Evolutionary conservation across 129 eudicot species (phyloP).

Genomic region (Chrysanthemum seticuspe): DNA sequence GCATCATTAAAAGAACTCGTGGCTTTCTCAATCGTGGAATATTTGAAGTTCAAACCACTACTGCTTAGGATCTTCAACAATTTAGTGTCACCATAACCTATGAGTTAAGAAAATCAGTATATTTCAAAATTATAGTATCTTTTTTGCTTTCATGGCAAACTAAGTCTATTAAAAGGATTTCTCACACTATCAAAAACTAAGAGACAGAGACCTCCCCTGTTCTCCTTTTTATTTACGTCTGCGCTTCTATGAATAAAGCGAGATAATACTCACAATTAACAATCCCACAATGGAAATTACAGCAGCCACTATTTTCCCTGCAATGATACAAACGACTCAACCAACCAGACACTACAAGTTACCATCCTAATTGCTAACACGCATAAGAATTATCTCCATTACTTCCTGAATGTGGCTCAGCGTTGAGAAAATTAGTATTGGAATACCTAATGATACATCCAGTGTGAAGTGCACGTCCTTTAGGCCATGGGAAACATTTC

Average conservation of each 20-base stretch:
- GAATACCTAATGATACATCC: slow-evolving; percentile 74
- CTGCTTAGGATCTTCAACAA: slow-evolving; percentile 48
- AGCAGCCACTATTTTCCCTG: slow-evolving; percentile 43
- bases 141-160: no score
- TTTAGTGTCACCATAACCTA: slow-evolving; percentile 47
- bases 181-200: not conserved
- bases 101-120: not conserved
- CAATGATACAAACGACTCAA: slow-evolving; percentile 8
- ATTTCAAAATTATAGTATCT: not conserved
- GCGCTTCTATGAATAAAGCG: slow-evolving; percentile 42
- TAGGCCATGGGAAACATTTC: slow-evolving; percentile 20
- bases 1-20: no score
- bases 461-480: slow-evolving; percentile 58
- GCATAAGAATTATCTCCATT: not conserved
- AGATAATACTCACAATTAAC: not conserved
- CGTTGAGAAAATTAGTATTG: slow-evolving; percentile 59
- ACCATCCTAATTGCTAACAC: no score
- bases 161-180: no score
- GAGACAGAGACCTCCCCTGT: slow-evolving; percentile 42
- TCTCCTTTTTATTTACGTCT: slow-evolving; percentile 44
- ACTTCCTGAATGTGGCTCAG: not conserved
- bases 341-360: not conserved
- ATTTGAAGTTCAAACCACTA: slow-evolving; percentile 72
- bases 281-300: slow-evolving; percentile 47
- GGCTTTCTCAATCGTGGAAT: not conserved